Conservation (phyloP, 441 rosid species). For the Lepidium campestre region DNA sequence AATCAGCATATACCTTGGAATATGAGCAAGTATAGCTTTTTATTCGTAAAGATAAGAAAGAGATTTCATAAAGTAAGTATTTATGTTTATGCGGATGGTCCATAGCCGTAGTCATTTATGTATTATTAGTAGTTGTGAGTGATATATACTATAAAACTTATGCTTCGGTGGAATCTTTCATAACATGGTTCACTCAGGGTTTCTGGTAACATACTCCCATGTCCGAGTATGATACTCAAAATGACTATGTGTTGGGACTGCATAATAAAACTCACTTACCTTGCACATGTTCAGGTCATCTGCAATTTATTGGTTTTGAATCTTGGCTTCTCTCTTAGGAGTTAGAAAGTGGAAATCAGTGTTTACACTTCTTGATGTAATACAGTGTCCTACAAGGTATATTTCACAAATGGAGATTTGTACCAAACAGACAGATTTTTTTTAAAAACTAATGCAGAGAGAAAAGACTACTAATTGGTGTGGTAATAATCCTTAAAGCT, state of each 20-base stretch:
- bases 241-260: not conserved
- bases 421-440: not conserved
- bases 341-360: not conserved
- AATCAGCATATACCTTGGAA: conserved; percentile 7
- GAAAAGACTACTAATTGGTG: not conserved
- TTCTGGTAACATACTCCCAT: not conserved
- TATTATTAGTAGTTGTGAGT: not conserved
- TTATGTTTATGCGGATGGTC: not conserved
- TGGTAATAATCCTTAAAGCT: not conserved
- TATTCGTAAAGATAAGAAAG: conserved; percentile 4
- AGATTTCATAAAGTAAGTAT: not conserved
- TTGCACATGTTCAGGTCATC: not conserved
- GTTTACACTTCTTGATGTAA: not conserved
- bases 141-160: not conserved
- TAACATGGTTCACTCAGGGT: not conserved
- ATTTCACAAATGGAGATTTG: not conserved
- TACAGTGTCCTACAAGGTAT: not conserved
- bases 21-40: not conserved
- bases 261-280: not conserved
- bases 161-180: not conserved
- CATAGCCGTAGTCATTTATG: not conserved
- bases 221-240: not conserved
- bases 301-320: not conserved
- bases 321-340: not conserved
- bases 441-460: not conserved